Percentiles rank a stretch among this genome's conserved stretches.
phyloP scores from a whole-genome alignment of 1,284 basidiomycete genomes.

The Malassezia yamatoensis region DNA sequence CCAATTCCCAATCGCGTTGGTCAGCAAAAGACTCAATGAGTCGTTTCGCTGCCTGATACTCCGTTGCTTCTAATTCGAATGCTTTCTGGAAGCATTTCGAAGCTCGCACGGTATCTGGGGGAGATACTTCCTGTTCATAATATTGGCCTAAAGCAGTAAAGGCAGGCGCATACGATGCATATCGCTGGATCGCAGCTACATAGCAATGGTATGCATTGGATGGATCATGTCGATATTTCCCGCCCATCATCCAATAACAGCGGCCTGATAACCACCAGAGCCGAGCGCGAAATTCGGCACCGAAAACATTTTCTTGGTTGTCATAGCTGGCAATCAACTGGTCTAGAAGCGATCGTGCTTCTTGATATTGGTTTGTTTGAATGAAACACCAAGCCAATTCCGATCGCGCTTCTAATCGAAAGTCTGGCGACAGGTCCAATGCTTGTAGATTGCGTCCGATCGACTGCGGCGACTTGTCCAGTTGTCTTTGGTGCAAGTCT shows the following conservation, averaged over 20 bases:
- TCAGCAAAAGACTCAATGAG: constrained; percentile 83
- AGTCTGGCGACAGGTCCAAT: constrained; percentile 48
- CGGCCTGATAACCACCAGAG: constrained; percentile 75
- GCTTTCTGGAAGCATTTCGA: constrained; percentile 97
- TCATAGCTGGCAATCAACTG: constrained; percentile 58
- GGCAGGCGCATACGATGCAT: constrained; percentile 69
- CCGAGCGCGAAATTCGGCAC: constrained; percentile 55
- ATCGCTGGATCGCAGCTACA: constrained; percentile 69
- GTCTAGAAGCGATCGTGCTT: constrained; percentile 57
- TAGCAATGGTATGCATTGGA: constrained; percentile 55
- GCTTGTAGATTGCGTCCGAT: constrained; percentile 41
- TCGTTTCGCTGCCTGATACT: constrained; percentile 70
- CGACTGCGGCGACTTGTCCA: constrained; percentile 11
- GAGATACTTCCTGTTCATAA: constrained; percentile 63
- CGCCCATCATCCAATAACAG: constrained; percentile 65
- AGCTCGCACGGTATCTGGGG: constrained; percentile 71
- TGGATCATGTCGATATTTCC: constrained; percentile 49
- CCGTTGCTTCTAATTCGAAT: constrained; percentile 84
- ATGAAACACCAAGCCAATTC: constrained; percentile 77
- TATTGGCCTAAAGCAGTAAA: constrained; percentile 89
- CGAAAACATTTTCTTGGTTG: constrained; percentile 49
- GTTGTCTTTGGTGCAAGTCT: background rate
- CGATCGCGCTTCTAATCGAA: constrained; percentile 63
- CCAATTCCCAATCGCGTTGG: constrained; percentile 88
- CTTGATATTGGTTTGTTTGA: constrained; percentile 55